A percentile compares a stretch with the other conserved stretches of the same genome.
Conservation (phyloP, 2,329 filamentous ascomycete species). For the Canariomyces notabilis region DNA sequence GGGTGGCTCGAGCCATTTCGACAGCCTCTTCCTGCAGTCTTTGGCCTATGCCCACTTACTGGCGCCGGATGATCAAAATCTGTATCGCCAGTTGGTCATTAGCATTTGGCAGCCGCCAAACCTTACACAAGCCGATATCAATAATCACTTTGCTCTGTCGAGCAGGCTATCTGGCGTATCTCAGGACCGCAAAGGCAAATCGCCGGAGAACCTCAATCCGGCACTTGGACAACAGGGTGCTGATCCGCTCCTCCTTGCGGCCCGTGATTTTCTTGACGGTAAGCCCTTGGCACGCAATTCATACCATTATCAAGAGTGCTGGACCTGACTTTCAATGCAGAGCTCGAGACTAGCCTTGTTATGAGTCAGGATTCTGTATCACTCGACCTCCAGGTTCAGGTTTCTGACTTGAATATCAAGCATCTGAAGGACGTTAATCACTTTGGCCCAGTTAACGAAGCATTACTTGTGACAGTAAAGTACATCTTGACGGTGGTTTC, state of each 20-base stretch:
- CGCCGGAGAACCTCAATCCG: conserved; percentile 26
- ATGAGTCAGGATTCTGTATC: conserved; percentile 27
- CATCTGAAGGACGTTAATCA: conserved; percentile 35
- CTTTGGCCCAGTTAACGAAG: conserved; percentile 25
- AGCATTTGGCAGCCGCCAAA: conserved; percentile 45
- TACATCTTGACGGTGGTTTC: conserved; percentile 35
- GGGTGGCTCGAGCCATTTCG: conserved; percentile 33
- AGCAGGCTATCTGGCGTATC: conserved; percentile 19
- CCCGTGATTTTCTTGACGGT: conserved; percentile 50
- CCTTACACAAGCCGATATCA: conserved; percentile 29
- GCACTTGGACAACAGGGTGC: conserved; percentile 4
- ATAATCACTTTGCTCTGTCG: conserved; percentile 25
- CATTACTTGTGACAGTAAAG: conserved; percentile 34
- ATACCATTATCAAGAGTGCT: not conserved
- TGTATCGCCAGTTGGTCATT: conserved; percentile 41
- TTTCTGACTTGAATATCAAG: conserved; percentile 39
- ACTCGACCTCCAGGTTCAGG: conserved; percentile 33
- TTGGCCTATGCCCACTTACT: conserved; percentile 40
- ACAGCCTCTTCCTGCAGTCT: conserved; percentile 43
- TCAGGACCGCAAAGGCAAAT: conserved; percentile 40
- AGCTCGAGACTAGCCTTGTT: conserved; percentile 43
- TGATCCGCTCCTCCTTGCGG: conserved; percentile 39
- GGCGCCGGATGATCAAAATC: conserved; percentile 31
- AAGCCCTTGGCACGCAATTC: conserved; percentile 18
- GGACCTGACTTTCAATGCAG: conserved; percentile 29